Evolutionary conservation across 1,284 basidiomycete species (phyloP).

Genomic region (Caloboletus inedulis): DNA sequence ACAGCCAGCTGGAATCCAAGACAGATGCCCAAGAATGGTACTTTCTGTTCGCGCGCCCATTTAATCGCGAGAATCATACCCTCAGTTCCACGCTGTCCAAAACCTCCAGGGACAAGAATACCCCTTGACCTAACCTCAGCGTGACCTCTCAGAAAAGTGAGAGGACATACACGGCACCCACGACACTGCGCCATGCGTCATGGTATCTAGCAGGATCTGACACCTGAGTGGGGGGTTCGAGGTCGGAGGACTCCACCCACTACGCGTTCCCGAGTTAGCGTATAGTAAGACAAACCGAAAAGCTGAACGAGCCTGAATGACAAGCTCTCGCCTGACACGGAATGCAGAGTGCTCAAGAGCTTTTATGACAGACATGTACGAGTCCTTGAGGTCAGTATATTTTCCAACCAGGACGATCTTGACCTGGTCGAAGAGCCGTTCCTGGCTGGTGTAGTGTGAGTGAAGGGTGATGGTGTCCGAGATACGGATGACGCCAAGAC

Average conservation of each 20-base stretch:
- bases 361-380: conserved; percentile 98
- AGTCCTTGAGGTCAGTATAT: conserved; percentile 96
- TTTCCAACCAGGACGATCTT: conserved; percentile 95
- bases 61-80: conserved; percentile 98
- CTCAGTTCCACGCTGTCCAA: conserved; percentile 91
- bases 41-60: conserved; percentile 92
- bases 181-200: conserved; percentile 92
- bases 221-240: conserved; percentile 80
- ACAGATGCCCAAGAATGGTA: conserved; percentile 96
- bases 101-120: conserved; percentile 95
- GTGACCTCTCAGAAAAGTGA: background rate
- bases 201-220: conserved; percentile 88
- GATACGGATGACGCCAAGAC: background rate
- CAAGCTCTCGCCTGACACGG: conserved; percentile 82
- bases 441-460: conserved; percentile 56
- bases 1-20: conserved; percentile 98
- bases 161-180: conserved; percentile 73
- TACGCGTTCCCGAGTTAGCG: conserved; percentile 31
- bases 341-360: conserved; percentile 96
- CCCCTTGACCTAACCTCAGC: conserved; percentile 51
- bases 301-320: conserved; percentile 58
- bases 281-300: conserved; percentile 1
- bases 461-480: background rate
- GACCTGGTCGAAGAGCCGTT: conserved; percentile 89
- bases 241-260: conserved; percentile 98